phyloP scores from a whole-genome alignment of 441 rosid genomes.

The Eruca vesicaria region DNA sequence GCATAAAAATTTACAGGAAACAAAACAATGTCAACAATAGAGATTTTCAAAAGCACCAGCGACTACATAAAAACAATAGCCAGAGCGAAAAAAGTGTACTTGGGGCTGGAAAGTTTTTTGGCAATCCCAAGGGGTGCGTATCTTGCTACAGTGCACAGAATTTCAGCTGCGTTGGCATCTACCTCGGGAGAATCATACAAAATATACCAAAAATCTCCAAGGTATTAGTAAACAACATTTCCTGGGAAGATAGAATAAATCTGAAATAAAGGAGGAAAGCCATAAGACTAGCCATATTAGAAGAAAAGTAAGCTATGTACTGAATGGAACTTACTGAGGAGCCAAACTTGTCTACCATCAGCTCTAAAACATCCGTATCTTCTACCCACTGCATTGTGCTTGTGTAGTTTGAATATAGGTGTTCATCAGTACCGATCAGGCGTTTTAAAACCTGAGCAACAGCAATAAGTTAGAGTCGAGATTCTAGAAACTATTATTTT shows the following conservation, averaged over 20 bases:
- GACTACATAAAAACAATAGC: constrained; percentile 3
- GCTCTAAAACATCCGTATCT: constrained; percentile 81
- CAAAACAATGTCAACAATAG: background rate
- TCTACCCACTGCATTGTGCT: constrained; percentile 92
- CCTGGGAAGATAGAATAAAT: background rate
- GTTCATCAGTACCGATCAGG: constrained; percentile 88
- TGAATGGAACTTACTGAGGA: constrained; percentile 66
- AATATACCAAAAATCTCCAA: background rate
- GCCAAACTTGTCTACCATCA: constrained; percentile 93
- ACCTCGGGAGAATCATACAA: constrained; percentile 88
- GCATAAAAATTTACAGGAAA: background rate
- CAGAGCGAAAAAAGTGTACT: constrained; percentile 41
- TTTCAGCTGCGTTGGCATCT: constrained; percentile 93
- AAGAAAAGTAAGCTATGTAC: constrained; percentile 10
- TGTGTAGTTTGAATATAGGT: constrained; percentile 64
- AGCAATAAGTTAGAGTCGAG: constrained; percentile 21
- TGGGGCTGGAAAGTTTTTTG: constrained; percentile 76
- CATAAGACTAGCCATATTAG: constrained; percentile 5
- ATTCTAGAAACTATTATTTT: background rate
- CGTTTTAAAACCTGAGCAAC: constrained; percentile 77
- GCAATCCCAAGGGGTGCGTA: constrained; percentile 90
- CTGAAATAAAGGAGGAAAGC: constrained; percentile 4
- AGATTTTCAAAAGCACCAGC: background rate
- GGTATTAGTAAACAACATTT: constrained; percentile 7
- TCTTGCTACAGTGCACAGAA: constrained; percentile 85